Conservation (phyloP, 495 filamentous ascomycete genomes). For the Amphirosellinia nigrospora region DNA sequence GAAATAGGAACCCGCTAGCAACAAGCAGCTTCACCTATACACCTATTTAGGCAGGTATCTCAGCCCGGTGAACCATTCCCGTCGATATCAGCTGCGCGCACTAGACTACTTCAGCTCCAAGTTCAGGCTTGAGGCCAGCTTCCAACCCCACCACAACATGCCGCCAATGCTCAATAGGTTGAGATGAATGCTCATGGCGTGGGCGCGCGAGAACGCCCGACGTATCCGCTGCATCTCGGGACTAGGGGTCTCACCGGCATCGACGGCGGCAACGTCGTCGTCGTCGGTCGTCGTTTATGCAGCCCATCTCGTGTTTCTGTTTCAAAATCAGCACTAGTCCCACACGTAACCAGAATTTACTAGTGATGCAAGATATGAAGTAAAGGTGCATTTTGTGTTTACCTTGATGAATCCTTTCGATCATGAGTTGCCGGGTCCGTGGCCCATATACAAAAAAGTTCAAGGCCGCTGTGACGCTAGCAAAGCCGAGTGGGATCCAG, state of each 20-base stretch:
- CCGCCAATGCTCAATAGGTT: constrained; percentile 59
- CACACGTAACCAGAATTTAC: not conserved
- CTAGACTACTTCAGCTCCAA: constrained; percentile 22
- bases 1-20: not conserved
- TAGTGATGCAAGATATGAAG: not conserved
- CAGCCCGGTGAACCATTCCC: constrained; percentile 1
- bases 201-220: constrained; percentile 52
- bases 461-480: constrained; percentile 47
- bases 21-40: not conserved
- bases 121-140: constrained; percentile 44
- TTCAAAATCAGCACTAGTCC: not conserved
- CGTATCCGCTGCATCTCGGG: constrained; percentile 48
- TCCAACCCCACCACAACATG: constrained; percentile 58
- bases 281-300: constrained; percentile 14
- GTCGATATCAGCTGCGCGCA: not conserved
- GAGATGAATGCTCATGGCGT: constrained; percentile 63
- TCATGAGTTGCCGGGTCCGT: constrained; percentile 50
- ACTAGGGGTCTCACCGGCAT: constrained; percentile 28
- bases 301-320: constrained; percentile 38
- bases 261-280: too few species aligned
- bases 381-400: not conserved
- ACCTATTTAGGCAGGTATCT: not conserved
- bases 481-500: constrained; percentile 49
- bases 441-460: constrained; percentile 58
- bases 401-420: constrained; percentile 55